Evolutionary conservation across 352 stramenopile genomes (phyloP).

Genomic region (Globisporangium recalcitrans): DNA sequence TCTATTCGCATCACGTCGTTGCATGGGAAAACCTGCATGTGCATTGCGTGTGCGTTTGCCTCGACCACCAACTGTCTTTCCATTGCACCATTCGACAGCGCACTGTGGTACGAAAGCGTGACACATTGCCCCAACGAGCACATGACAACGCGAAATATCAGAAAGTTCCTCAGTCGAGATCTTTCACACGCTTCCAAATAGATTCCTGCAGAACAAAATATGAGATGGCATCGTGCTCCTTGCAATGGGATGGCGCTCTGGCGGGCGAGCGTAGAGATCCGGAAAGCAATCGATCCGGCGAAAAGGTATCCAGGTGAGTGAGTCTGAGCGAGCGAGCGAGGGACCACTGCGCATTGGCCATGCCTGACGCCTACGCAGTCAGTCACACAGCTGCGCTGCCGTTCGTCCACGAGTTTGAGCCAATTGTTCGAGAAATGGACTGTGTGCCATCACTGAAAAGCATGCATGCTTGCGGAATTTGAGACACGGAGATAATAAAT

Average conservation of each 20-base stretch:
- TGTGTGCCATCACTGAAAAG: not conserved
- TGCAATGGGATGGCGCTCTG: not conserved
- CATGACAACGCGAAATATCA: slow-evolving; percentile 16
- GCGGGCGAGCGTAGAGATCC: not conserved
- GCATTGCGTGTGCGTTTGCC: not conserved
- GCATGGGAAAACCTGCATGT: not conserved
- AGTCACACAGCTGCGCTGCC: not conserved
- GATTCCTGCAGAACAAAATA: not conserved
- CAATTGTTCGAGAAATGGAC: not conserved
- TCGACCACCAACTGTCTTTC: slow-evolving; percentile 8
- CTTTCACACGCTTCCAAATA: slow-evolving; percentile 15
- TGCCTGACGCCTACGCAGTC: not conserved
- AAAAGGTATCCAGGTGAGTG: slow-evolving; percentile 10
- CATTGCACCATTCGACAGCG: not conserved
- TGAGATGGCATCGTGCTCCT: not conserved
- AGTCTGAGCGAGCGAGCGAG: not conserved
- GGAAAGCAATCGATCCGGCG: not conserved
- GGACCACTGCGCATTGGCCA: slow-evolving; percentile 1
- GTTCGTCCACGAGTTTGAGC: not conserved
- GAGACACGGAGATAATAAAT: slow-evolving; percentile 4
- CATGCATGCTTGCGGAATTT: not conserved
- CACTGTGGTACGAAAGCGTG: slow-evolving; percentile 2
- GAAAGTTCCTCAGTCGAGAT: slow-evolving; percentile 15
- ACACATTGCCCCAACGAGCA: slow-evolving; percentile 7
- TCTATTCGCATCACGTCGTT: slow-evolving; percentile 15